Base-by-base conservation (phyloP, 495 filamentous ascomycete genomes). In the Penicillium waksmanii region DNA sequence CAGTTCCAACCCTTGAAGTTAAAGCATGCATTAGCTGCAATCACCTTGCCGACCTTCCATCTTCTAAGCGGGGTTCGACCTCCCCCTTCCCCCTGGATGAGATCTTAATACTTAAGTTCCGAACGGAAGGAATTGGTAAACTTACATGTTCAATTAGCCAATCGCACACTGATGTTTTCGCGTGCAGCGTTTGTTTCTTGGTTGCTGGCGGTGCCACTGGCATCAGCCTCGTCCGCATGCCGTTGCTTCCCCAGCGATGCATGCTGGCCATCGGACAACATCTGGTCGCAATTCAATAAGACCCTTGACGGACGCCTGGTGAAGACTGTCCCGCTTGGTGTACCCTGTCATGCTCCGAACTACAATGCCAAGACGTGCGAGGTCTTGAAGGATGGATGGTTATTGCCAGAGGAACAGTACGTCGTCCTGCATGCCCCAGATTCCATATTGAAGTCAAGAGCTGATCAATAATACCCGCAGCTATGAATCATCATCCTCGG, bases 201-300 rank as follows among this genome's bases (percentile, higher is more conserved):
- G 9, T 27, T 23, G 46, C 8, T 19, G 21, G 23, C 23, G 8
- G 10, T 27, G 19, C 18, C 21, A 9, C 23, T 11, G 19, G 46
- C 46, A 11, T 27, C 46, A 48, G 21, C 9, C 9, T 48, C 27
- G 27, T 9, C 46, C 6, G 46, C 56, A 13, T 75, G 73, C 55
- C 65, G 63, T 15, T 73, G 71, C 57, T 65, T 71, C 35, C 78
- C 78, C 0, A 72, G 68, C 2, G 80, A 84, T 48, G 12, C 57
- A 17, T 74, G 74, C 63, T 84, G 82, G 82, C 82, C 82, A 3
- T 65, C 74, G 6, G 51, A 46, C 2, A 33, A 56, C 5, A 63
- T 65, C n/a, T 85, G 81, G 81, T 34, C 61, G 6, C 35, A 55
- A 3, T 71, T 85, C 23, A 84, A 84, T 52, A 42, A 65, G 42